Base-by-base conservation (phyloP, 345 rosid genomes). In the Clausena lansium region DNA sequence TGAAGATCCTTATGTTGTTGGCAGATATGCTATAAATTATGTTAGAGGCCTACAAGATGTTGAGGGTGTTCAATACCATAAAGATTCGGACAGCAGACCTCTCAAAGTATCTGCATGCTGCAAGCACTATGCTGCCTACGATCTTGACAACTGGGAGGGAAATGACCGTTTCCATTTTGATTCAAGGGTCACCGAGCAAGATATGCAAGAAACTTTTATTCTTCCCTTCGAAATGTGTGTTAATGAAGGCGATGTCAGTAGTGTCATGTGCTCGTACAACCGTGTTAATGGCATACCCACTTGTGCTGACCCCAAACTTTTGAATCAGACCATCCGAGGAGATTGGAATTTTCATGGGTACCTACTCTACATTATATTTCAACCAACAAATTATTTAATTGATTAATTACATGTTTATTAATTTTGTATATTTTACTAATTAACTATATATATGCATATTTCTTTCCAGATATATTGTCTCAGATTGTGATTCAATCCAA, bases 321-420 rank as follows among this genome's bases (percentile, higher is more conserved):
- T 88, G 63, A 83, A 76, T 22, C 78, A 86, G 10, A 84, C 78
- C 1, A 74, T 88, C 9, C 76, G 89, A 81, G 83, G 74, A 60
- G 81, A 87, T 8, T 90, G 97, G 94, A 79, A 75, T 69, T 85
- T 90, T 5, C 86, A 87, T 24, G 94, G 94, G 90, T 83, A 80
- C 1, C 5, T 60, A 36, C 2, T 45, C 50, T 45, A 0, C 50
- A 10, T 45, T 13, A 45, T 45, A 45, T 17, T 45, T 45, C 13
- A 45, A 45, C 50, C 15, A 45, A 45, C 2, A 11, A 47, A 6
- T 24, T 9, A 2, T 28, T 22, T 52, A 11, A n/a, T 17, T 4
- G 11, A 28, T 45, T 11, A 45, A 45, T 14, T n/a, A n/a, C 39
- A 67, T n/a, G 30, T 38, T 4, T 3, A 7, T 24, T 27, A 17